A percentile compares a stretch with the other conserved stretches of the same genome.
Conservation (phyloP, 345 rosid genomes). For the Salix caprea region DNA sequence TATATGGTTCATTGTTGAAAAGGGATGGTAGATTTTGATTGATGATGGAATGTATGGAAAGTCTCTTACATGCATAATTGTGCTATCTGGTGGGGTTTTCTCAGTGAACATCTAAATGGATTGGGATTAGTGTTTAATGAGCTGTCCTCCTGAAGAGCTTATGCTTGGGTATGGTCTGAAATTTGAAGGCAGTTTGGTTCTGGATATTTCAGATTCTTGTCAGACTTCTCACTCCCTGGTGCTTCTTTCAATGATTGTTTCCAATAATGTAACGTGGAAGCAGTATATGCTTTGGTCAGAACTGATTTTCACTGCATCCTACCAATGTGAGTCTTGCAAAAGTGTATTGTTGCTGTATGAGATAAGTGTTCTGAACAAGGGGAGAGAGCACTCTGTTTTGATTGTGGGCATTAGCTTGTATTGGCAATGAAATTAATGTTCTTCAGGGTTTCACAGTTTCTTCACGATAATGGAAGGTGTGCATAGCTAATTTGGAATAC, state of each 20-base stretch:
- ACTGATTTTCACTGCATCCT: conserved; percentile 13
- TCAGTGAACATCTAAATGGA: conserved; percentile 5
- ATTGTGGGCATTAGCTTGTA: conserved; percentile 18
- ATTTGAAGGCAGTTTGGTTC: conserved; percentile 9
- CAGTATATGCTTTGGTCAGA: conserved; percentile 6
- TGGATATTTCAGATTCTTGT: conserved; percentile 14
- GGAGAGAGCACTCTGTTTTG: conserved; percentile 9
- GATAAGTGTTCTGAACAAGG: conserved; percentile 12
- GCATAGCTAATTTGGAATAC: conserved; percentile 8
- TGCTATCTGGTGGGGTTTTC: not conserved
- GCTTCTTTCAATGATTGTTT: conserved; percentile 8
- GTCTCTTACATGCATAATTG: conserved; percentile 1
- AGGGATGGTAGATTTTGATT: not conserved
- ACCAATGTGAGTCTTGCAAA: conserved; percentile 2
- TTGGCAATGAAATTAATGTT: conserved; percentile 13
- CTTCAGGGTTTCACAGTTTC: conserved; percentile 19
- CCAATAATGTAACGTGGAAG: conserved; percentile 6
- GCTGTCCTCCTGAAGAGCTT: conserved; percentile 18
- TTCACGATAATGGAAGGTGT: conserved; percentile 17
- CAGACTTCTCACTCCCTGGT: conserved; percentile 7
- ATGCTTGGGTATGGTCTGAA: conserved; percentile 15
- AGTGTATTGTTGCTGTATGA: conserved; percentile 11
- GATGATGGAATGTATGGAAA: not conserved
- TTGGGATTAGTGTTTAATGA: conserved; percentile 3
- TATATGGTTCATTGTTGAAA: conserved; percentile 7